A percentile compares a stretch with the other conserved stretches of the same genome.
These are phyloP conservation scores for Penicillium sp. DNA, from an alignment of 2,329 filamentous ascomycete species.

Conservation along the genomic window DNA sequence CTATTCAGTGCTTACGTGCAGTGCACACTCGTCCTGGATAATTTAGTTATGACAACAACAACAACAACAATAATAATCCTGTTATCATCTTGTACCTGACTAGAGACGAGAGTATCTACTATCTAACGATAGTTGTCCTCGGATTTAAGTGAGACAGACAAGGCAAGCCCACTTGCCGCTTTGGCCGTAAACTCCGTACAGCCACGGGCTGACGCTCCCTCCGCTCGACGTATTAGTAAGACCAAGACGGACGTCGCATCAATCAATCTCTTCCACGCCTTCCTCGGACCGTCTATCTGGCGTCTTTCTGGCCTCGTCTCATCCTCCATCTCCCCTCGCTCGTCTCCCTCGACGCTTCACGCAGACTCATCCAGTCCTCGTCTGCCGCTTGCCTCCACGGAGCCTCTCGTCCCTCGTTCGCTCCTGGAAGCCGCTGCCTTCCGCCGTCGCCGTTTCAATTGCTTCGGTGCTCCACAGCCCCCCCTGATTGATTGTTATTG, in stretches of 20 bases:
- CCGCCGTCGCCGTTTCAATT: background rate
- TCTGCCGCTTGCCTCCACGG: background rate
- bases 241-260: background rate
- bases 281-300: background rate
- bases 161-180: background rate
- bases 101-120: too few relatives aligned
- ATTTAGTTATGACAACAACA: too few relatives aligned
- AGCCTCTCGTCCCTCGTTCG: background rate
- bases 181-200: background rate
- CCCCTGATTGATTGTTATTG: background rate
- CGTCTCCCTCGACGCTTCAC: background rate
- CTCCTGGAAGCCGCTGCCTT: background rate
- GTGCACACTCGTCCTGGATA: too few relatives aligned
- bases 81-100: too few relatives aligned
- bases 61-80: too few relatives aligned
- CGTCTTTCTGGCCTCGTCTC: background rate
- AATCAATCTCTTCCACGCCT: background rate
- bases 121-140: too few relatives aligned
- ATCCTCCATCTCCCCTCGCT: background rate
- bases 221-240: background rate
- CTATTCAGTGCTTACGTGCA: too few relatives aligned
- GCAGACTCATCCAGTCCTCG: background rate
- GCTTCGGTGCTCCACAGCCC: background rate
- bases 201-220: background rate
- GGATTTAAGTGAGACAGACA: background rate